These are phyloP conservation scores for Globisporangium cylindrosporum DNA, from an alignment of 352 stramenopile species.

Conservation along the genomic window DNA sequence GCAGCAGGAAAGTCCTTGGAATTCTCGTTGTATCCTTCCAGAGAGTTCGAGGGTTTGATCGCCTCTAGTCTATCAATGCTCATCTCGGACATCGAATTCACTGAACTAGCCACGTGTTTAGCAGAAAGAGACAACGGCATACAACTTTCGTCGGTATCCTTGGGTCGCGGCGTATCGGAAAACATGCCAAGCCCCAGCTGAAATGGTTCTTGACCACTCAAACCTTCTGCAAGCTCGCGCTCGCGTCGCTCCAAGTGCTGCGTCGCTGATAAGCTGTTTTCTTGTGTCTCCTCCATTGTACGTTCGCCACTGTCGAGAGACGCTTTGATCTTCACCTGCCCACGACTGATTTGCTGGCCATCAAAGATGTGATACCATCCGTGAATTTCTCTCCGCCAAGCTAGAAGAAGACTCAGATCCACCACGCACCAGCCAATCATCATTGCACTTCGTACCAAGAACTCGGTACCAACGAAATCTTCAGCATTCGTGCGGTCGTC, in stretches of 20 bases:
- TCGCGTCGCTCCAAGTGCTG: not conserved
- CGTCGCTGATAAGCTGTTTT: not conserved
- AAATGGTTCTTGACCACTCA: not conserved
- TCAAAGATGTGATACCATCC: constrained; percentile 36
- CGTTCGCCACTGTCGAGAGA: constrained; percentile 2
- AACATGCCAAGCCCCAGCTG: not conserved
- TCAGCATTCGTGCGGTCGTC: not conserved
- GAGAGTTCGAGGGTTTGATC: not conserved
- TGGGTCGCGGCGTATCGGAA: not conserved
- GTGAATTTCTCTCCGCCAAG: constrained; percentile 23
- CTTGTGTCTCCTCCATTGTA: not conserved
- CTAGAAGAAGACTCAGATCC: constrained; percentile 27
- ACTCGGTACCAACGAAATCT: not conserved
- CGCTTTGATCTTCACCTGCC: constrained; percentile 28
- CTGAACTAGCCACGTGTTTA: not conserved
- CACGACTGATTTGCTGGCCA: constrained; percentile 19
- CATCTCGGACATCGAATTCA: not conserved
- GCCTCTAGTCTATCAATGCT: not conserved
- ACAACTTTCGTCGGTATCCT: not conserved
- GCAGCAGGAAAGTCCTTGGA: not conserved
- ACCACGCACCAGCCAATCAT: constrained; percentile 23
- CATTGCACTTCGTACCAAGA: not conserved
- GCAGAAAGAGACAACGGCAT: not conserved
- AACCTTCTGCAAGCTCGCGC: not conserved
- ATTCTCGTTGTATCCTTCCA: not conserved